Evolutionary conservation across 139 green algal genomes (phyloP), one percentile per base, ranked within the genome.

Genomic region (Ettlia oleoabundans): DNA sequence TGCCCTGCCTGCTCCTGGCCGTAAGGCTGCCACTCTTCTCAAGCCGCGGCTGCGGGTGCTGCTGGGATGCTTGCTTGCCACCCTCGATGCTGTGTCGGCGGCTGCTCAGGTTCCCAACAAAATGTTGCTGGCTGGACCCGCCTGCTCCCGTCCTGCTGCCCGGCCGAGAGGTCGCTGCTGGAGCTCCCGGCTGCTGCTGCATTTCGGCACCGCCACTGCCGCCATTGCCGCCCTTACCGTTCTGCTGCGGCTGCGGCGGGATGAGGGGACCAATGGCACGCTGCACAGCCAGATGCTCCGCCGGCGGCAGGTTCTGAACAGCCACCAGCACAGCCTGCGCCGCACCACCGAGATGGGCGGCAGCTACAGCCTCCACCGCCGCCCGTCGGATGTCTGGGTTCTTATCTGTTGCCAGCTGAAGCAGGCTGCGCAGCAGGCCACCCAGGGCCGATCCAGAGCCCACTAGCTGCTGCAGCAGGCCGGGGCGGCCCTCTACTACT

Each of bases 301-400:
- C 70, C 15, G 63, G 43, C 18, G 53, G 70, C 30, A 85, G 58
- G n/a, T 71, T 47, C 21, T 65, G n/a, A 51, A 87, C n/a, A 10
- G 63, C 75, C 3, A 70, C 55, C 61, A 72, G 42, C 26, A 86
- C 76, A 43, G 82, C 58, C 51, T 64, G 32, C 15, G 61, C 52
- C 21, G 52, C 69, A 22, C 58, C 81, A 32, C 33, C 77, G n/a
- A 64, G 63, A 71, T 90, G 76, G 42, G 91, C 81, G 4, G 82
- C 71, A 3, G 47, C 69, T 35, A 93, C 52, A 1, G 86, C 84
- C 1, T 62, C 42, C 10, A 66, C 73, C 30, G 91, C 90, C 67
- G 86, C 82, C 26, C 81, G 67, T 4, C 91, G 82, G 3, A 95
- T 80, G 51, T 92, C 88, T 13, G 84, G 81, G 76, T 90, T 84